Base-by-base conservation (phyloP, 208 protist genomes). In the Strigomonas culicis region DNA sequence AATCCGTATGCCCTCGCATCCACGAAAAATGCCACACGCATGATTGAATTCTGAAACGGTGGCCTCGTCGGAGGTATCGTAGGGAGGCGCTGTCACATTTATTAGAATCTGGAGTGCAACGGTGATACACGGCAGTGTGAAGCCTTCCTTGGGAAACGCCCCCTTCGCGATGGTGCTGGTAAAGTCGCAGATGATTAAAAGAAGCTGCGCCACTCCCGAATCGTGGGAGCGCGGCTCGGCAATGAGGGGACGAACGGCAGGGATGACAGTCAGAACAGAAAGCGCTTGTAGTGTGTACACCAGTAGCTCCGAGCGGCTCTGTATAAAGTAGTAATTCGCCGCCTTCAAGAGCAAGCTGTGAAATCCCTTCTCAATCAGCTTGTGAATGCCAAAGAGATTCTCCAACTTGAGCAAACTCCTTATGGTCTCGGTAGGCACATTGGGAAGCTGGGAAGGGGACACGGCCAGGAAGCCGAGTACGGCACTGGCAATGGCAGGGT, bases 271-370 rank as follows among this genome's bases (percentile, higher is more conserved):
- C 51, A 95, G 57, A 30, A 89, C 84, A 68, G 75, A 87, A 11
- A 93, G 66, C 0, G 75, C 79, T 68, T 91, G 83, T 49, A 95
- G 72, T 1, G 86, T 77, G 4, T 78, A 78, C 13, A 72, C 76
- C 55, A 95, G 84, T 24, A 93, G 57, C 19, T 92, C 84, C 81
- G 79, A 95, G 21, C 84, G 79, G 53, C 77, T 84, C 63, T 95
- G 89, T 30, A 79, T 59, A 68, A 89, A 88, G 57, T 92, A 95
- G 57, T 92, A 95, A 27, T 85, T 82, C 32, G 70, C 67, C 64
- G 82, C 88, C 7, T 78, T 79, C 59, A 93, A 70, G 39, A 95
- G 76, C 28, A 88, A 51, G 30, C 72, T 66, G 57, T 90, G 84
- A 59, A 94, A 67, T 60, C 82, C 82, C 43, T 75, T 81, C 24